Conservation (phyloP, 305 asterid genomes). For the Plantago coronopus region DNA sequence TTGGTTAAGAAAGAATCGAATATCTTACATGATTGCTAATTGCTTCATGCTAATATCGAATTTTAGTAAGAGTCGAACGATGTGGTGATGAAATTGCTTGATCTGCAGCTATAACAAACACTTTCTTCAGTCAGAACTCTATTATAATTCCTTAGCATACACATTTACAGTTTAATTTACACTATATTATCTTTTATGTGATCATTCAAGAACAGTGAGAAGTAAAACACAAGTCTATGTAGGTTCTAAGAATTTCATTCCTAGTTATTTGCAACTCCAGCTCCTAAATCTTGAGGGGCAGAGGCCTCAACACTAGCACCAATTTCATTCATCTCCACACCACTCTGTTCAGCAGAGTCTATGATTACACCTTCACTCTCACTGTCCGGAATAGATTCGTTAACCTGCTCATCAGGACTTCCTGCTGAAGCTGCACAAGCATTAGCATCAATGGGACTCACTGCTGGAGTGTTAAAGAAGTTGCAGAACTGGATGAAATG, state of each 20-base stretch:
- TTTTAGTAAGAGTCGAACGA: too few species aligned
- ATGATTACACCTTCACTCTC: too few species aligned
- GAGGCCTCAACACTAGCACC: background rate
- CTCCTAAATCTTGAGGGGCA: background rate
- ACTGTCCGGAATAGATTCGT: background rate
- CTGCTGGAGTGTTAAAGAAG: conserved; percentile 15
- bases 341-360: conserved; percentile 2
- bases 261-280: background rate
- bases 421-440: conserved; percentile 11
- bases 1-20: too few species aligned
- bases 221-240: background rate
- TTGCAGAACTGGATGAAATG: conserved; percentile 2
- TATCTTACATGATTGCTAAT: too few species aligned
- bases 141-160: too few species aligned
- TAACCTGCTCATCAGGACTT: conserved; percentile 1
- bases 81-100: too few species aligned
- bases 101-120: too few species aligned
- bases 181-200: background rate
- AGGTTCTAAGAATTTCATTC: background rate
- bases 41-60: too few species aligned
- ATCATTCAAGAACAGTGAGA: background rate
- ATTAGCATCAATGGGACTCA: conserved; percentile 1
- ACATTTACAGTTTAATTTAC: too few species aligned
- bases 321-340: conserved; percentile 17
- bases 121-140: too few species aligned